Evolutionary conservation across 2,329 filamentous ascomycete species (phyloP).

Genomic region (Chrysoporthe puriensis): DNA sequence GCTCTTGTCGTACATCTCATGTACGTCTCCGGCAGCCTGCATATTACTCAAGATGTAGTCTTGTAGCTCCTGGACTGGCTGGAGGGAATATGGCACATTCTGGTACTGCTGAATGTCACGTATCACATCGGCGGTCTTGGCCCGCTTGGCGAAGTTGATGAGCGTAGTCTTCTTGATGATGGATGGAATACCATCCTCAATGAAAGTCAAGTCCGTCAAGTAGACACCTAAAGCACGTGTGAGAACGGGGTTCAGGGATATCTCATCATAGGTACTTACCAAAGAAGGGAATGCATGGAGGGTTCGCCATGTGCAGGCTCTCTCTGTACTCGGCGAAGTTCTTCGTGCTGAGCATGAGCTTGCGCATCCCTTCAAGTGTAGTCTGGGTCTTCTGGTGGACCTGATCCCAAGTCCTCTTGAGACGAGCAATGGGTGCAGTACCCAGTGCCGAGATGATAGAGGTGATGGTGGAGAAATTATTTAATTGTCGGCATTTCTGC

Average conservation of each 20-base stretch:
- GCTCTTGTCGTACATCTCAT: conserved; percentile 99
- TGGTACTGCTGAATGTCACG: conserved; percentile 99
- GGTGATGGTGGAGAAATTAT: conserved; percentile 97
- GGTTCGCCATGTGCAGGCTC: conserved; percentile 87
- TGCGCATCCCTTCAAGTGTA: conserved; percentile 87
- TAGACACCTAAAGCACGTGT: conserved; percentile 75
- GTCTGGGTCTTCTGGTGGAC: conserved; percentile 83
- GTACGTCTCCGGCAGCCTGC: conserved; percentile 91
- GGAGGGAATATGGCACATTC: conserved; percentile 92
- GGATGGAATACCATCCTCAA: conserved; percentile 96
- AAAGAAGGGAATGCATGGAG: conserved; percentile 97
- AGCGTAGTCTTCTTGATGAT: conserved; percentile 94
- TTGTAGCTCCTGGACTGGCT: conserved; percentile 87
- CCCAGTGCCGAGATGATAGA: conserved; percentile 96
- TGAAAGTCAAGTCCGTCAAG: conserved; percentile 95
- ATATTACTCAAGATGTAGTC: conserved; percentile 97
- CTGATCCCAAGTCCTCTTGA: conserved; percentile 92
- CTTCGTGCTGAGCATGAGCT: conserved; percentile 94
- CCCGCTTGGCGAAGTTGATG: conserved; percentile 98
- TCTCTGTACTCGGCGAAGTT: conserved; percentile 98
- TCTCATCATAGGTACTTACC: conserved; percentile 57
- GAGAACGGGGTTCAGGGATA: conserved; percentile 24
- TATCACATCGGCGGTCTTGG: conserved; percentile 97
- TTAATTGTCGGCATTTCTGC: conserved; percentile 92
- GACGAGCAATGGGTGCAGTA: conserved; percentile 90